A percentile compares a stretch with the other conserved stretches of the same genome.
Evolutionary conservation across 169 alveolate genomes (phyloP).

Genomic region (Plasmodium berghei): DNA sequence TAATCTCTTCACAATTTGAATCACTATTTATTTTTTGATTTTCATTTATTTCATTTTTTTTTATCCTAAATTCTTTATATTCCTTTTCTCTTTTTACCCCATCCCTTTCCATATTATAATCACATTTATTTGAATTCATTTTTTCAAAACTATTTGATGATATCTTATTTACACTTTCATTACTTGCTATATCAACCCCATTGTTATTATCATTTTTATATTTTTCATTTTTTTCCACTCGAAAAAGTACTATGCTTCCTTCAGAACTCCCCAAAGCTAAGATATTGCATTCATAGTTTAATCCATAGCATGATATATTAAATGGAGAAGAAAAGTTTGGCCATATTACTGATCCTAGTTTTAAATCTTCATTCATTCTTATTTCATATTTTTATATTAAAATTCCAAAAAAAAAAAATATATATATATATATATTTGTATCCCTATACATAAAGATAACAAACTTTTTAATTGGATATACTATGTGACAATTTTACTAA

Average conservation of each 20-base stretch:
- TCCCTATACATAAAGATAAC: no score
- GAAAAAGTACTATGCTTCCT: constrained; percentile 64
- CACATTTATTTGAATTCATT: background rate
- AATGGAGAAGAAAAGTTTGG: constrained; percentile 75
- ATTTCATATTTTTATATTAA: constrained; percentile 45
- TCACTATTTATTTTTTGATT: no score
- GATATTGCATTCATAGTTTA: constrained; percentile 21
- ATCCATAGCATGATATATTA: constrained; percentile 56
- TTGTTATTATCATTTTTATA: background rate
- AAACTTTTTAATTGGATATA: no score
- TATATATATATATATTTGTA: background rate
- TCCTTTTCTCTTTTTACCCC: background rate
- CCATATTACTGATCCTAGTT: constrained; percentile 76
- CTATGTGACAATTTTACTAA: no score
- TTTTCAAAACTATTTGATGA: background rate
- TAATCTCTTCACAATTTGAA: no score
- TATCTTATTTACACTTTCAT: background rate
- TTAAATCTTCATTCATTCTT: constrained; percentile 76
- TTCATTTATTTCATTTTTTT: background rate
- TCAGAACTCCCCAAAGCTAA: constrained; percentile 62
- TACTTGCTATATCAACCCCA: background rate
- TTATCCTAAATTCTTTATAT: background rate
- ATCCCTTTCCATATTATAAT: background rate
- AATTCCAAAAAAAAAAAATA: background rate
- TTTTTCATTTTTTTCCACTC: constrained; percentile 19